These are phyloP conservation scores for Veloboletus limbatus DNA, from an alignment of 1,284 basidiomycete genomes.

Conservation along the genomic window DNA sequence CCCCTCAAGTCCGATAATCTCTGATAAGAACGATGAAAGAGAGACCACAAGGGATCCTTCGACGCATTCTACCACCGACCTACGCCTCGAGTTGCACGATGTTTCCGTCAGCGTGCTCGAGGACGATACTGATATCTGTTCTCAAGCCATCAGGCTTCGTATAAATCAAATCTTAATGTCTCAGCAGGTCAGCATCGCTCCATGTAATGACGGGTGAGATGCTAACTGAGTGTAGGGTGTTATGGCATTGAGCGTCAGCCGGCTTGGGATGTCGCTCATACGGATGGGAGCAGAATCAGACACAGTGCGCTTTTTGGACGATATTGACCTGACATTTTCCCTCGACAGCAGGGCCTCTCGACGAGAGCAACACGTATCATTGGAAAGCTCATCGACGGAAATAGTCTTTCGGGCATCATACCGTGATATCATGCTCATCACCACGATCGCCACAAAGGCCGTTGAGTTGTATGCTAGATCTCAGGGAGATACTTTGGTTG, in stretches of 20 bases:
- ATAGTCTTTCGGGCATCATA: slow-evolving; percentile 92
- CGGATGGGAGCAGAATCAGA: slow-evolving; percentile 86
- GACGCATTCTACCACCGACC: slow-evolving; percentile 42
- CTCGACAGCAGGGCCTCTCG: slow-evolving; percentile 80
- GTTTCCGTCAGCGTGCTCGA: slow-evolving; percentile 90
- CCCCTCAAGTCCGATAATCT: slow-evolving; percentile 36
- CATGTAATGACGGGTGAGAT: slow-evolving; percentile 2
- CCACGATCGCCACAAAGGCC: slow-evolving; percentile 86
- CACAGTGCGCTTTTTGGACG: slow-evolving; percentile 89
- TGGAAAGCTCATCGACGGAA: slow-evolving; percentile 82
- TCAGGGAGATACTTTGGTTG: slow-evolving; percentile 22
- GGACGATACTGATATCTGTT: slow-evolving; percentile 75
- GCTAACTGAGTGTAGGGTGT: slow-evolving; percentile 56
- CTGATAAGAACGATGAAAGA: slow-evolving; percentile 19
- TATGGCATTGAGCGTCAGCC: slow-evolving; percentile 77
- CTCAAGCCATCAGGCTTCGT: slow-evolving; percentile 85
- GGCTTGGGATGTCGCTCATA: slow-evolving; percentile 92
- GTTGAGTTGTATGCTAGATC: slow-evolving; percentile 52
- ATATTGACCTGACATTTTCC: slow-evolving; percentile 86
- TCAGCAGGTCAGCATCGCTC: slow-evolving; percentile 65
- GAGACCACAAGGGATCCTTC: slow-evolving; percentile 16
- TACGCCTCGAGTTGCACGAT: slow-evolving; percentile 90
- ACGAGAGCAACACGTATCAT: slow-evolving; percentile 76
- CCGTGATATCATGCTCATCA: slow-evolving; percentile 90
- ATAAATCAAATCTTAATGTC: slow-evolving; percentile 88